Conservation (phyloP, 2,329 filamentous ascomycete species). For the Whalleya microplaca region DNA sequence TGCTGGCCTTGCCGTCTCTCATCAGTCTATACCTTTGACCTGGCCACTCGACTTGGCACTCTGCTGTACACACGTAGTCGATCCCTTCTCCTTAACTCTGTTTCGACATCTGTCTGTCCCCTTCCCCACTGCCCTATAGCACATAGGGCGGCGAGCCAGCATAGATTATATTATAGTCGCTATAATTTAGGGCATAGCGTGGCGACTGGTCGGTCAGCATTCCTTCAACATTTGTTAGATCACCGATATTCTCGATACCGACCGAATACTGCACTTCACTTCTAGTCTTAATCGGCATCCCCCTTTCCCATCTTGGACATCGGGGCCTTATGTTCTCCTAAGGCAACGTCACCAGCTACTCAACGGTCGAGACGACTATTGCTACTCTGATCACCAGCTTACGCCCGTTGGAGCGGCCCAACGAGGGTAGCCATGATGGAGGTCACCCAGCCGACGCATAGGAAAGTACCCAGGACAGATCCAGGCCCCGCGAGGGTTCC, state of each 20-base stretch:
- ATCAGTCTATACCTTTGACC: not conserved
- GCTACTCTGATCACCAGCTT: slow-evolving; percentile 6
- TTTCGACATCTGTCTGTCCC: not conserved
- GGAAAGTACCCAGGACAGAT: slow-evolving; percentile 28
- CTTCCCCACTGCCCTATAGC: slow-evolving; percentile 5
- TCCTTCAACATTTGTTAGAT: slow-evolving; percentile 4
- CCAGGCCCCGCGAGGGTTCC: slow-evolving; percentile 32
- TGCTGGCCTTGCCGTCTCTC: no score
- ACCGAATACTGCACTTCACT: slow-evolving; percentile 7
- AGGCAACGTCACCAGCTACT: slow-evolving; percentile 1
- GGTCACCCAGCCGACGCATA: slow-evolving; percentile 23
- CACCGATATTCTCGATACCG: slow-evolving; percentile 12
- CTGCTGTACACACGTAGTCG: no score
- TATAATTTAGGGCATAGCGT: slow-evolving; percentile 12
- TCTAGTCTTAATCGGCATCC: not conserved
- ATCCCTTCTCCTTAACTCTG: slow-evolving; percentile 6
- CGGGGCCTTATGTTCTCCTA: slow-evolving; percentile 13
- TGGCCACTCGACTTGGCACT: slow-evolving; percentile 16
- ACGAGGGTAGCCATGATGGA: slow-evolving; percentile 30
- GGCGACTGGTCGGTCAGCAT: slow-evolving; percentile 9
- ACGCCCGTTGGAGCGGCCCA: slow-evolving; percentile 5
- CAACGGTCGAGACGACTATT: slow-evolving; percentile 13
- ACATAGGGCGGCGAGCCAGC: slow-evolving; percentile 1
- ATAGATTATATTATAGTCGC: slow-evolving; percentile 4
- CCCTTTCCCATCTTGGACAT: slow-evolving; percentile 2